A percentile compares a stretch with the other conserved stretches of the same genome.
These are phyloP conservation scores for Blastomyces silverae DNA, from an alignment of 2,329 filamentous ascomycete genomes.

Conservation along the genomic window DNA sequence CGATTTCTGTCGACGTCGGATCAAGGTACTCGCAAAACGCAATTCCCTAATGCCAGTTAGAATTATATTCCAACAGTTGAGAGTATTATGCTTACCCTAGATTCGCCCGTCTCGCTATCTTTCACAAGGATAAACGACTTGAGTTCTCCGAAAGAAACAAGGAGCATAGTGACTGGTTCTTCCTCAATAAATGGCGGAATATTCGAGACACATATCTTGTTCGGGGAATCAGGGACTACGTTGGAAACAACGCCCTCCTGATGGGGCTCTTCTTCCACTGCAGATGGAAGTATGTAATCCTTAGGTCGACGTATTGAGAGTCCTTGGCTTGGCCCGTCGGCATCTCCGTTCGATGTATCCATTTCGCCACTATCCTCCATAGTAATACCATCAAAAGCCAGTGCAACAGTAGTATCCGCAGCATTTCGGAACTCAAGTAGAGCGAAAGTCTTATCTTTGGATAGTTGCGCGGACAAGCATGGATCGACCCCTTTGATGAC, in stretches of 20 bases:
- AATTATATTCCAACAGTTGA: not conserved
- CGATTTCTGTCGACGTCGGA: slow-evolving; percentile 65
- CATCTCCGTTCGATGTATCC: slow-evolving; percentile 44
- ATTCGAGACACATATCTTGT: slow-evolving; percentile 91
- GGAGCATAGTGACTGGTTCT: slow-evolving; percentile 82
- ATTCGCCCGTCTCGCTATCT: slow-evolving; percentile 77
- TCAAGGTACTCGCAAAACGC: slow-evolving; percentile 95
- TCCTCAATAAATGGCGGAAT: slow-evolving; percentile 83
- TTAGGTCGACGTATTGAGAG: slow-evolving; percentile 80
- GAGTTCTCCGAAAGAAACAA: slow-evolving; percentile 84
- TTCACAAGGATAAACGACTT: slow-evolving; percentile 89
- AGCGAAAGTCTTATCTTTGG: slow-evolving; percentile 71
- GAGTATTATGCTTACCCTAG: slow-evolving; percentile 57
- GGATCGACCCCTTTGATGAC: slow-evolving; percentile 77
- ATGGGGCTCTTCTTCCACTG: slow-evolving; percentile 64
- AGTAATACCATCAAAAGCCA: slow-evolving; percentile 80
- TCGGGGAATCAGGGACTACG: slow-evolving; percentile 80
- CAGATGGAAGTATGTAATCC: slow-evolving; percentile 89
- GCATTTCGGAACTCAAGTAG: slow-evolving; percentile 85
- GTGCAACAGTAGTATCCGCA: slow-evolving; percentile 80
- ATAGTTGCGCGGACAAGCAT: slow-evolving; percentile 75
- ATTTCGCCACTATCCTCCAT: slow-evolving; percentile 68
- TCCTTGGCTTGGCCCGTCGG: slow-evolving; percentile 48
- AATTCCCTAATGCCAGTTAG: slow-evolving; percentile 59
- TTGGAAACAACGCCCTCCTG: slow-evolving; percentile 71